These are phyloP conservation scores for Saururus chinensis DNA, from an alignment of 164 flowering plant species.

Conservation along the genomic window DNA sequence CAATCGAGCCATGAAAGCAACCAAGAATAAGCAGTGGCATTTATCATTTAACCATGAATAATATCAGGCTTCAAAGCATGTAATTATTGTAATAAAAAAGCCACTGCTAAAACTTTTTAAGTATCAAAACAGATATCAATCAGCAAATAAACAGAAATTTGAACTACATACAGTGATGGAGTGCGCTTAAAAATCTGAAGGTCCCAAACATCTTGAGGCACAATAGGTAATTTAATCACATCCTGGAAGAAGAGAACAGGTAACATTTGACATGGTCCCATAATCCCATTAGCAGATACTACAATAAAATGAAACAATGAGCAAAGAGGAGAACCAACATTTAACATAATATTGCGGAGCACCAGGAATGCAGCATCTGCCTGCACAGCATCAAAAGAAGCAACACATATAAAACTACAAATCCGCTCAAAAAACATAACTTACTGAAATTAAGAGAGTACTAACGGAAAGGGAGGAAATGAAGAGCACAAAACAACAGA, in stretches of 20 bases:
- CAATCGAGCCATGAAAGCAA: not conserved
- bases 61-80: no score
- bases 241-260: constrained; percentile 34
- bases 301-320: not conserved
- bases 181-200: constrained; percentile 53
- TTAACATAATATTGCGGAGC: constrained; percentile 54
- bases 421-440: no score
- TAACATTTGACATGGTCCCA: not conserved
- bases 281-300: not conserved
- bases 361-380: constrained; percentile 78
- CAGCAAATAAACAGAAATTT: not conserved
- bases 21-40: not conserved
- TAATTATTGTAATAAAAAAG: no score
- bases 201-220: constrained; percentile 87
- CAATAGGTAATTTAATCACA: constrained; percentile 20
- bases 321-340: constrained; percentile 20
- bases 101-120: no score
- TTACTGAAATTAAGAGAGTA: not conserved
- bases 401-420: constrained; percentile 2
- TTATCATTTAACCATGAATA: no score
- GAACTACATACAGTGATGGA: constrained; percentile 57
- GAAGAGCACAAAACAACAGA: not conserved
- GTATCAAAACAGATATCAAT: not conserved
- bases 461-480: not conserved
- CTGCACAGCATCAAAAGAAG: constrained; percentile 25